Percentiles rank a stretch among this genome's conserved stretches.
phyloP scores from a whole-genome alignment of 2,329 filamentous ascomycete species.

The Botrytis galanthina region DNA sequence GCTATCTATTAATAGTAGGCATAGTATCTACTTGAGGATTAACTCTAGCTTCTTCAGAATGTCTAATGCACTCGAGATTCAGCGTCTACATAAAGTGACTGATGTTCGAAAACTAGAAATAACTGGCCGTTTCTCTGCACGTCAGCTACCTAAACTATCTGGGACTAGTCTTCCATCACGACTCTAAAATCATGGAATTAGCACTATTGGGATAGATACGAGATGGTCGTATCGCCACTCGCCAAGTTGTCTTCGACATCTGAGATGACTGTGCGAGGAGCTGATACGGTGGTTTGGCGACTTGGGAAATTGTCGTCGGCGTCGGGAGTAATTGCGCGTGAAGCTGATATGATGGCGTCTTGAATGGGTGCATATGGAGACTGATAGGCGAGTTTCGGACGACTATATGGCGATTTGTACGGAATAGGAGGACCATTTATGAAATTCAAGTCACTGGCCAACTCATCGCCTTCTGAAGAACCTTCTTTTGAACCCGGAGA shows the following conservation, averaged over 20 bases:
- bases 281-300: neutral
- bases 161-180: neutral
- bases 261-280: neutral
- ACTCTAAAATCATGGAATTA: neutral
- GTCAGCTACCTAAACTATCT: neutral
- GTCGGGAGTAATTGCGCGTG: neutral
- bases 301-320: neutral
- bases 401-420: neutral
- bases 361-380: neutral
- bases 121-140: neutral
- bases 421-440: too few species aligned
- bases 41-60: neutral
- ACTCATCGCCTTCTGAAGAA: neutral
- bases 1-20: neutral
- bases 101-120: neutral
- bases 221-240: neutral
- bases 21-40: neutral
- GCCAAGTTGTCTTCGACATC: neutral
- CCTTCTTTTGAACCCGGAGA: neutral
- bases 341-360: neutral
- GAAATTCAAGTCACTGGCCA: neutral
- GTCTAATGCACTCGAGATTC: neutral
- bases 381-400: neutral
- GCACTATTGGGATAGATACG: neutral
- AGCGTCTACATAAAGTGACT: neutral